phyloP scores from a whole-genome alignment of 2,329 filamentous ascomycete genomes.

The Colletotrichum sp. region DNA sequence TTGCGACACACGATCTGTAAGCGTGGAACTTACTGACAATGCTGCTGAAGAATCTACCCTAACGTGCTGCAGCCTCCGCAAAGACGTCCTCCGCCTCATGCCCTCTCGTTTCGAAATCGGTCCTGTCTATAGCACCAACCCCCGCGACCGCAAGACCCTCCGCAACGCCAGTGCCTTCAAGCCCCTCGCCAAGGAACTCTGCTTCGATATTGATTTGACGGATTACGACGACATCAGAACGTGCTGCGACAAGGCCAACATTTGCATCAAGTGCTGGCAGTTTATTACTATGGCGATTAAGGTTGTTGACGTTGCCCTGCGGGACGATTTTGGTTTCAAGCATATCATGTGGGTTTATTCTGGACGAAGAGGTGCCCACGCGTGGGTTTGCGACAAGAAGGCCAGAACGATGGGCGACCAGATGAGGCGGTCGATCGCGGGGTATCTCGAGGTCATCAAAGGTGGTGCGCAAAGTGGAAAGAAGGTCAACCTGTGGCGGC shows the following conservation, averaged over 20 bases:
- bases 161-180: conserved; percentile 82
- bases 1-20: conserved; percentile 58
- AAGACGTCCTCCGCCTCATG: conserved; percentile 86
- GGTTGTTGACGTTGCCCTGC: conserved; percentile 83
- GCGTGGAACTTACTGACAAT: not conserved
- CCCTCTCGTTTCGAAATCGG: conserved; percentile 98
- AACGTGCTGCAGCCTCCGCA: conserved; percentile 68
- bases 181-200: conserved; percentile 89
- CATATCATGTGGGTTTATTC: conserved; percentile 99
- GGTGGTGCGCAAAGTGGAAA: conserved; percentile 87
- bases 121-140: conserved; percentile 94
- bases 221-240: conserved; percentile 98
- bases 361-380: conserved; percentile 93
- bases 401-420: conserved; percentile 86
- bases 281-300: conserved; percentile 99
- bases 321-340: conserved; percentile 95
- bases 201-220: conserved; percentile 99
- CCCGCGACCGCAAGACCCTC: conserved; percentile 88
- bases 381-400: conserved; percentile 94
- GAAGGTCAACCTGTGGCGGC: conserved; percentile 82
- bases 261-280: conserved; percentile 93
- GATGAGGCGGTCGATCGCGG: conserved; percentile 82
- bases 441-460: conserved; percentile 89
- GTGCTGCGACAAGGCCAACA: conserved; percentile 92
- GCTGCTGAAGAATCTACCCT: not conserved